Conservation (phyloP, 176 grass and related monocot genomes). For the Lolium rigidum region DNA sequence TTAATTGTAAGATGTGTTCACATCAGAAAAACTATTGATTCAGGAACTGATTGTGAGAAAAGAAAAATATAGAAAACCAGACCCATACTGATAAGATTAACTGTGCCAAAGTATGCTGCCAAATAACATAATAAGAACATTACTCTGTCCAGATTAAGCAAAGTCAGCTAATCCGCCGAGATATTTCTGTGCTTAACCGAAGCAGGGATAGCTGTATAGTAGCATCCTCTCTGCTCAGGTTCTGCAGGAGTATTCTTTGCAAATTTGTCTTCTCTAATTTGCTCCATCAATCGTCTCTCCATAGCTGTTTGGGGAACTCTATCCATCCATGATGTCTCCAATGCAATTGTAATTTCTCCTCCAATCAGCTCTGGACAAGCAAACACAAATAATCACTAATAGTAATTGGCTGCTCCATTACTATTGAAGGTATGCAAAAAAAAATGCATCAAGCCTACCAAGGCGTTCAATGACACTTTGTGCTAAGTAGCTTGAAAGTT, state of each 20-base stretch:
- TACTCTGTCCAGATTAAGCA: conserved; percentile 94
- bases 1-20: neutral
- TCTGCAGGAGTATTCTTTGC: conserved; percentile 51
- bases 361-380: conserved; percentile 74
- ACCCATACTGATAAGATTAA: neutral
- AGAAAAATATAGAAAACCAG: neutral
- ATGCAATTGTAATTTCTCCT: conserved; percentile 82
- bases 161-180: conserved; percentile 75
- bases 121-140: conserved; percentile 35
- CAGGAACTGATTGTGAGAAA: neutral
- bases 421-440: neutral
- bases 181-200: conserved; percentile 69
- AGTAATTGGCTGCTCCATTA: neutral
- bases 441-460: conserved; percentile 52
- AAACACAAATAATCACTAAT: conserved; percentile 9
- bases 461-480: conserved; percentile 66
- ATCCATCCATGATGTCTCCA: conserved; percentile 72
- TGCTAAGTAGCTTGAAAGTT: conserved; percentile 79
- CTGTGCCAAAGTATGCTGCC: neutral
- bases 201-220: conserved; percentile 80
- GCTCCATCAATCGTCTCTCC: conserved; percentile 73
- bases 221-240: conserved; percentile 68
- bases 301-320: conserved; percentile 67
- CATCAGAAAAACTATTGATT: conserved; percentile 1
- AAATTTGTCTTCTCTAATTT: conserved; percentile 67